Percentiles rank a stretch among this genome's conserved stretches.
Conservation (phyloP, 169 alveolate genomes). For the Plasmodium gallinaceum region DNA sequence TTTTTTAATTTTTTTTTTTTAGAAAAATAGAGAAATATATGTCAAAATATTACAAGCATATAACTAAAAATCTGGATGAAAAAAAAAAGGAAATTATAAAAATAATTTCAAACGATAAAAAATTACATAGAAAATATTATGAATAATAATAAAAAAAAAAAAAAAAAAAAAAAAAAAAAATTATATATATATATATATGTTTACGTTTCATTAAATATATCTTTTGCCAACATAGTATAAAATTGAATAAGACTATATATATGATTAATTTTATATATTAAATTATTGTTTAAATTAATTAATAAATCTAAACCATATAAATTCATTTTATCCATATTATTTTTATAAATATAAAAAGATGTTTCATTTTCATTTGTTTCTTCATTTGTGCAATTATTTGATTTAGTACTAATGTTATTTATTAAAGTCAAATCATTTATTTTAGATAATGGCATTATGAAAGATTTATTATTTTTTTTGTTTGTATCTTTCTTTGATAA, state of each 20-base stretch:
- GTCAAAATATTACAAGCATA: conserved; percentile 22
- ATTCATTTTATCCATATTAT: conserved; percentile 36
- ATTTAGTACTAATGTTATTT: conserved; percentile 37
- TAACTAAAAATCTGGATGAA: conserved; percentile 30
- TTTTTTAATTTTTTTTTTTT: background rate
- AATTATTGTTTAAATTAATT: conserved; percentile 33
- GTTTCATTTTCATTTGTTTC: conserved; percentile 30
- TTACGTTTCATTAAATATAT: conserved; percentile 33
- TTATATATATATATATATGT: background rate
- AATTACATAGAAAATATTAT: conserved; percentile 35
- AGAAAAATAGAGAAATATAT: conserved; percentile 55
- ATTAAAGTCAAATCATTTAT: conserved; percentile 56
- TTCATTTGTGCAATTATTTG: conserved; percentile 20
- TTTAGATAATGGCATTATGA: conserved; percentile 37
- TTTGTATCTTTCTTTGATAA: conserved; percentile 11
- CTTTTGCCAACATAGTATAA: conserved; percentile 47
- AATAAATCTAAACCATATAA: conserved; percentile 51
- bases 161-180: background rate
- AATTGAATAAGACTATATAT: conserved; percentile 54
- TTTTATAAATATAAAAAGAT: conserved; percentile 51
- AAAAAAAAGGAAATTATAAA: conserved; percentile 54
- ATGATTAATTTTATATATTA: conserved; percentile 44
- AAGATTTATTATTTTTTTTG: conserved; percentile 20
- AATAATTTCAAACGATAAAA: conserved; percentile 66
- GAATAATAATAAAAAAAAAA: conserved; percentile 3